Base-by-base conservation (phyloP, 2,329 filamentous ascomycete genomes). In the Chaetothyriales sp. region DNA sequence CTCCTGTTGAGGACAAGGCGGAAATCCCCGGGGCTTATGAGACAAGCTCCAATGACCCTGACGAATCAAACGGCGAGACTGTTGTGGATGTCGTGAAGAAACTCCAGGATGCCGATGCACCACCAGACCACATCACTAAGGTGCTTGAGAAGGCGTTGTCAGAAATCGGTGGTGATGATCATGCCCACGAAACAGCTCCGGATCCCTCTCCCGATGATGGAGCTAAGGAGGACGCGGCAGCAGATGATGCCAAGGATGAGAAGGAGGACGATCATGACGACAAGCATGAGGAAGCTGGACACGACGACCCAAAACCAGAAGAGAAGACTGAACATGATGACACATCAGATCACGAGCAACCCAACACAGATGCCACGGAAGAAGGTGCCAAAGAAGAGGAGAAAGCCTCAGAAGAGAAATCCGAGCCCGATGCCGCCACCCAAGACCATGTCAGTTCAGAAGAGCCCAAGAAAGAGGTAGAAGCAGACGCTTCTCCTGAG, bases 121-220 rank as follows among this genome's bases (percentile, higher is more conserved):
- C 55, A 15, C 48, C 51, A 15, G 53, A 51, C 22, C 19, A 57
- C 36, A 52, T 57, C 15, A 49, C 45, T 18, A 50, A 53, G 9
- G 51, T 57, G 5, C 49, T 57, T 22, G 55, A 55, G 36, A 53
- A 57, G 47, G 59, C 59, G 36, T 57, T 53, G 48, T 59, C 59
- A 1, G 58, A 60, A 20, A 52, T 55, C 36, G 60, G 57, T 6
- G 57, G 55, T 18, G 53, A 55, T 18, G 56, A 58, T 5, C 56
- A 58, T 18, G 6, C 47, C 5, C 32, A 39, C 15, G 32, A 12
- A 39, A 15, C 10, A 2, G 32, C 32, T 15, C 32, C 7, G 3
- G 15, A 39, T 39, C 32, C 32, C 3, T 15, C 9, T 9, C 10
- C 12, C 10, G 7, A 39, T 15, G 32, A 39, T 2, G 12, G 15